Evolutionary conservation across 805 yeast genomes (phyloP).

Genomic region (Peterozyma xylosa): DNA sequence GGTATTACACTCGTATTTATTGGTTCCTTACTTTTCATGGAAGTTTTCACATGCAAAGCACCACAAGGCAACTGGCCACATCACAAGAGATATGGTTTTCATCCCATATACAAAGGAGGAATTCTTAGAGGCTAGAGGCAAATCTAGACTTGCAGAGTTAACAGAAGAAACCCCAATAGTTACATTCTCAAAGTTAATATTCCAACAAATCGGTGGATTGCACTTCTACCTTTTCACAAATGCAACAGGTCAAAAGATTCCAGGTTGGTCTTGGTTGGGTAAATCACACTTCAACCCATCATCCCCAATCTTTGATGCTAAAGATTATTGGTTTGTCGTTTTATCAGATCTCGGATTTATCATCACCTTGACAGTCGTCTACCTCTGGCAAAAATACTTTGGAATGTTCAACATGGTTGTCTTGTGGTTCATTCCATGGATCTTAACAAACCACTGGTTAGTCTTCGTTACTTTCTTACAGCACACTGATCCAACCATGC

Average conservation of each 20-base stretch:
- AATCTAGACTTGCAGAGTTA: conserved; percentile 32
- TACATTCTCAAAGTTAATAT: conserved; percentile 31
- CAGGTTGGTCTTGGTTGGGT: conserved; percentile 31
- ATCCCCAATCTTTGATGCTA: conserved; percentile 45
- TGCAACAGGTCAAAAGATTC: conserved; percentile 48
- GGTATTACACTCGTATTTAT: conserved; percentile 48
- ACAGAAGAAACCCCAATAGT: conserved; percentile 50
- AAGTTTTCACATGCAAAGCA: conserved; percentile 53
- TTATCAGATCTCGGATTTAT: conserved; percentile 51
- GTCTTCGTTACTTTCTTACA: conserved; percentile 57
- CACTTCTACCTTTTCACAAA: conserved; percentile 41
- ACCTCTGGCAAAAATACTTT: conserved; percentile 40
- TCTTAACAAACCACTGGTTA: conserved; percentile 58
- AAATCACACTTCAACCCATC: conserved; percentile 49
- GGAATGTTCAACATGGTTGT: conserved; percentile 44
- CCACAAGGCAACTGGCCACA: conserved; percentile 58
- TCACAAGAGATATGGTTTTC: conserved; percentile 54
- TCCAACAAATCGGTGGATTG: conserved; percentile 54
- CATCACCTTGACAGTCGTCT: conserved; percentile 34
- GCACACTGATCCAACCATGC: conserved; percentile 53
- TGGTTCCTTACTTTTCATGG: conserved; percentile 60
- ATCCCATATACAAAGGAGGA: conserved; percentile 46
- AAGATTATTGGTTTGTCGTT: conserved; percentile 48
- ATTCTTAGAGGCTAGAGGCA: conserved; percentile 25
- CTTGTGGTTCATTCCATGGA: conserved; percentile 53